A percentile compares a stretch with the other conserved stretches of the same genome.
phyloP scores from a whole-genome alignment of 192 early-diverging fungal species.

The Dissophora globulifera region DNA sequence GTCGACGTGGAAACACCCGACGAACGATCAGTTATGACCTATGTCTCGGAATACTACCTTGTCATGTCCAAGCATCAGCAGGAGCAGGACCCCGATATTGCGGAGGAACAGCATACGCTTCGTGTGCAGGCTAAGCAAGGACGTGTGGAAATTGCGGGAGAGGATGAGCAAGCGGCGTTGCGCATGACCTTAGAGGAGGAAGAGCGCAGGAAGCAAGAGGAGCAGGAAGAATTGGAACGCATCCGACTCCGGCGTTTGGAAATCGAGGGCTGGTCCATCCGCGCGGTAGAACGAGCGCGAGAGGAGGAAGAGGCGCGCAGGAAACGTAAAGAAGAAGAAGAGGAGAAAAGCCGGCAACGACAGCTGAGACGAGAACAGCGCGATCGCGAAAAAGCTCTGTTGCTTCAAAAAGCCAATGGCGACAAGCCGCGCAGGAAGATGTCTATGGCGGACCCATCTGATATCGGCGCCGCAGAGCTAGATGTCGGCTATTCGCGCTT shows the following conservation, averaged over 20 bases:
- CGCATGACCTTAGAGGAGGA: constrained; percentile 28
- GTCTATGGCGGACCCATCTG: background rate
- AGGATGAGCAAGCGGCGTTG: constrained; percentile 13
- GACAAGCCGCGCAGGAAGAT: background rate
- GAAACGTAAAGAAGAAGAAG: constrained; percentile 49
- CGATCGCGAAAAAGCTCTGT: constrained; percentile 37
- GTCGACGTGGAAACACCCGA: constrained; percentile 62
- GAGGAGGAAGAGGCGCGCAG: constrained; percentile 47
- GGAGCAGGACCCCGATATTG: constrained; percentile 14
- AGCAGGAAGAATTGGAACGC: constrained; percentile 44
- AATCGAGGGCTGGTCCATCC: constrained; percentile 52
- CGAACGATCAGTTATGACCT: constrained; percentile 64
- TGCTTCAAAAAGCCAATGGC: constrained; percentile 12
- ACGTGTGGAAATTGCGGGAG: constrained; percentile 30
- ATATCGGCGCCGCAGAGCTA: background rate
- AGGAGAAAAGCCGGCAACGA: constrained; percentile 29
- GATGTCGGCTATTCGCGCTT: background rate
- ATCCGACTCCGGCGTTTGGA: constrained; percentile 45
- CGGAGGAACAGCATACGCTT: constrained; percentile 18
- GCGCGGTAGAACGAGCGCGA: constrained; percentile 32
- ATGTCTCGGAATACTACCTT: constrained; percentile 63
- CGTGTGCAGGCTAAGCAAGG: constrained; percentile 41
- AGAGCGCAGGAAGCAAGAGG: constrained; percentile 30
- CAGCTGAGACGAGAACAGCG: constrained; percentile 34
- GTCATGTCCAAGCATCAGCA: constrained; percentile 58